Conservation (phyloP, 345 rosid species). For the Conringia planisiliqua region DNA sequence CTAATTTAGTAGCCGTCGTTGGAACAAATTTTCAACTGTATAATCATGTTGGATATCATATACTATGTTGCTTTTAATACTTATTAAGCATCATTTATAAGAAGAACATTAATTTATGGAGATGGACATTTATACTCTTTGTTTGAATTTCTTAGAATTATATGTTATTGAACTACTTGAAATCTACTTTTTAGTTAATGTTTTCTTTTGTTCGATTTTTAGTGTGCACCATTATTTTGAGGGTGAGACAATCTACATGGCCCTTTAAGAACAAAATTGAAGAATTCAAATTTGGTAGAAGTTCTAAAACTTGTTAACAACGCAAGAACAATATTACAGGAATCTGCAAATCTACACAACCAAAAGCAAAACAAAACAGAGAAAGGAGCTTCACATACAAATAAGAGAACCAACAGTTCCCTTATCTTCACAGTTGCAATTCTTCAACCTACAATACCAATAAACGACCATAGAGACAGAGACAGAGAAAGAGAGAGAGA, state of each 20-base stretch:
- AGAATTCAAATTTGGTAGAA: slow-evolving; percentile 2
- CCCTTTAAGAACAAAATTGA: not conserved
- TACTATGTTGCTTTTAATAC: not conserved
- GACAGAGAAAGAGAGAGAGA: not conserved
- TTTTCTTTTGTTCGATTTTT: too few species aligned
- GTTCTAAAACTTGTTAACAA: not conserved
- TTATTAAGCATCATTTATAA: not conserved
- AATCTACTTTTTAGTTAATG: too few species aligned
- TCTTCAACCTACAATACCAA: slow-evolving; percentile 2
- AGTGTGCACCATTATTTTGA: too few species aligned
- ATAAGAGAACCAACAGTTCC: slow-evolving; percentile 33
- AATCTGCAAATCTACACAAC: slow-evolving; percentile 10
- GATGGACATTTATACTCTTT: not conserved
- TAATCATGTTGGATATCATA: not conserved
- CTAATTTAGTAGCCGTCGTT: not conserved
- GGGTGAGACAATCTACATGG: not conserved
- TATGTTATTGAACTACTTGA: too few species aligned
- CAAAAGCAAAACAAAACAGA: not conserved
- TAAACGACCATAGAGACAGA: not conserved
- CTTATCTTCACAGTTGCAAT: slow-evolving; percentile 8
- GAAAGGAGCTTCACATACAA: slow-evolving; percentile 11
- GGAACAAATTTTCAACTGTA: not conserved
- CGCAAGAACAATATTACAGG: not conserved
- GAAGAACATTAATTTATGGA: not conserved
- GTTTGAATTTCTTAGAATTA: too few species aligned